phyloP scores from a whole-genome alignment of 768 basidiomycete genomes.

The Psilocybe cyanescens region DNA sequence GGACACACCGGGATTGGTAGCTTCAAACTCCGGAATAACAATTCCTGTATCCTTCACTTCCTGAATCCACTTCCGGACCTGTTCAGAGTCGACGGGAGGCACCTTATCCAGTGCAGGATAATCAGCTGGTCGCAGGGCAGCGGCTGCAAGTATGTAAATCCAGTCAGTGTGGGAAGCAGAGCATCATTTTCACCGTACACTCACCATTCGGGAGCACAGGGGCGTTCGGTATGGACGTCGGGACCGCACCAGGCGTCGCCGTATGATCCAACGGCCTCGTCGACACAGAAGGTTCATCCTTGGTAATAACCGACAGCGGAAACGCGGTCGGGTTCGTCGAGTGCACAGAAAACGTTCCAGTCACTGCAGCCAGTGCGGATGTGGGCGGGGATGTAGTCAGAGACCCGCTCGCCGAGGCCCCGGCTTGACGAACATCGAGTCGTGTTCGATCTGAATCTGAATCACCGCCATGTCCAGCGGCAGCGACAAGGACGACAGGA shows the following conservation, averaged over 20 bases:
- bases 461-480: neutral
- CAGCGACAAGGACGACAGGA: neutral
- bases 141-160: constrained; percentile 9
- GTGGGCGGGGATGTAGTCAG: neutral
- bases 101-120: constrained; percentile 74
- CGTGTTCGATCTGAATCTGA: neutral
- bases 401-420: neutral
- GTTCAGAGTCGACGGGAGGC: constrained; percentile 59
- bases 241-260: constrained; percentile 56
- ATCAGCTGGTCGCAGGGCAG: constrained; percentile 23
- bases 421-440: too few relatives aligned
- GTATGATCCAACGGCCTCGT: neutral
- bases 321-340: neutral
- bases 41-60: constrained; percentile 63
- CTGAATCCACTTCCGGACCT: constrained; percentile 75
- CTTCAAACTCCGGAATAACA: constrained; percentile 63
- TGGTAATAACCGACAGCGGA: neutral
- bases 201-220: constrained; percentile 66
- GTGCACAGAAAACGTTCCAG: neutral
- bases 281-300: neutral
- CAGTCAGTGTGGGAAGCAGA: neutral
- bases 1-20: constrained; percentile 39
- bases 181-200: constrained; percentile 21
- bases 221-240: constrained; percentile 61
- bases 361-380: neutral